Conservation (phyloP, 129 eudicot species). For the Glebionis coronaria region DNA sequence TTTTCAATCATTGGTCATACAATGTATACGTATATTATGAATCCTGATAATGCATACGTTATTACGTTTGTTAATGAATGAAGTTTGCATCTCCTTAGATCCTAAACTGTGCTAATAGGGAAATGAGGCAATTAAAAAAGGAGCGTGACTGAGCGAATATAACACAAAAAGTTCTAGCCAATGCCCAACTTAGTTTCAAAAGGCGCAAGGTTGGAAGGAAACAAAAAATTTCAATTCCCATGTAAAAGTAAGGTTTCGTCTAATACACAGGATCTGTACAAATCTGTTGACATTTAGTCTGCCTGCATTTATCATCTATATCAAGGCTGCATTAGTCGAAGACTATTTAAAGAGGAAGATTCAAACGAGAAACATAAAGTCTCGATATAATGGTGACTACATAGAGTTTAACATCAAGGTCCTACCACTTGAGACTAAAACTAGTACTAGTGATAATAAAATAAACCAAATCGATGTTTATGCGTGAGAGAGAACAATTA, state of each 20-base stretch:
- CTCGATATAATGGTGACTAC: no score
- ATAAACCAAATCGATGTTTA: no score
- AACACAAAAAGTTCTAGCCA: background rate
- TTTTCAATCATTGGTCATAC: no score
- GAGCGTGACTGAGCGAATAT: background rate
- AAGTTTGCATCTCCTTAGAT: background rate
- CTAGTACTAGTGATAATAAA: no score
- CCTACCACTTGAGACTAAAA: no score
- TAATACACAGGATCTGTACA: background rate
- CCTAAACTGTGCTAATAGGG: background rate
- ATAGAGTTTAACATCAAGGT: no score
- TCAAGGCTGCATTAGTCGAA: background rate
- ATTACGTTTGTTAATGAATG: background rate
- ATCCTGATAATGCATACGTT: background rate
- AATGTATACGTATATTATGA: no score
- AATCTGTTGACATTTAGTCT: background rate
- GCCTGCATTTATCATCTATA: background rate
- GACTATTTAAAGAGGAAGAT: no score
- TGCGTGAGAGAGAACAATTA: no score
- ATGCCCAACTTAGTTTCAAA: background rate
- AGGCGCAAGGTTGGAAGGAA: background rate
- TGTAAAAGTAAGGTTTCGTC: background rate
- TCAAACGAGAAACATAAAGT: no score
- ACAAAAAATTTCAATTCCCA: background rate
- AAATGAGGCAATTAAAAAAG: no score